These are phyloP conservation scores for Saturnispora hagleri DNA, from an alignment of 805 yeast genomes.

Conservation along the genomic window DNA sequence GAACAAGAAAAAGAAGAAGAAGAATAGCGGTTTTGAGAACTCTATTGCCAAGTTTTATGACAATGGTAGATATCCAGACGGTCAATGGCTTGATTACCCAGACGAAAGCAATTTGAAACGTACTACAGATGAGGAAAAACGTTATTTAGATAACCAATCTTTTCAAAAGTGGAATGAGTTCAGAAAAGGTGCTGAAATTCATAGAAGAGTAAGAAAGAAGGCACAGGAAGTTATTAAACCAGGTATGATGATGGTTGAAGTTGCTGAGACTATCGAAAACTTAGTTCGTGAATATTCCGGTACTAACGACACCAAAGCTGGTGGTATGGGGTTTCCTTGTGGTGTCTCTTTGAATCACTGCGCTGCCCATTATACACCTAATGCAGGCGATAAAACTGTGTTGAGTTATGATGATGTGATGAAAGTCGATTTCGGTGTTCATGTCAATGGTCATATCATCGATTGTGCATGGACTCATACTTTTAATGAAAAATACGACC, in stretches of 20 bases:
- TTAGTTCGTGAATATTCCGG: conserved; percentile 63
- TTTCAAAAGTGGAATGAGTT: conserved; percentile 71
- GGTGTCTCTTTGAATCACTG: conserved; percentile 88
- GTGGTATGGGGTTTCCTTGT: conserved; percentile 98
- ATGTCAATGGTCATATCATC: conserved; percentile 85
- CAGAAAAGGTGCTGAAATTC: conserved; percentile 94
- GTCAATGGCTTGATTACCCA: conserved; percentile 76
- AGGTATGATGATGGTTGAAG: conserved; percentile 85
- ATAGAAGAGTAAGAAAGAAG: conserved; percentile 79
- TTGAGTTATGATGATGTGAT: conserved; percentile 82
- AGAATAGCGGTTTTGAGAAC: conserved; percentile 33
- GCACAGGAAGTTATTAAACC: conserved; percentile 71
- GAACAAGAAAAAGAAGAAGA: conserved; percentile 50
- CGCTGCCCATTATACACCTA: conserved; percentile 98
- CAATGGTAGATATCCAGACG: conserved; percentile 71
- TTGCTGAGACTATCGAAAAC: conserved; percentile 84
- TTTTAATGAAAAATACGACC: conserved; percentile 76
- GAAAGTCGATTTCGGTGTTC: conserved; percentile 97
- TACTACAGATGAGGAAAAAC: conserved; percentile 76
- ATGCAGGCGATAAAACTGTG: conserved; percentile 82
- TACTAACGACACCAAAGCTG: conserved; percentile 51
- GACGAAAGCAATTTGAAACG: conserved; percentile 57
- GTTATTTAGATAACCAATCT: conserved; percentile 63
- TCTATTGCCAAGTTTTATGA: conserved; percentile 63
- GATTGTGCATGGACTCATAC: conserved; percentile 94